Percentiles rank a stretch among this genome's conserved stretches.
Evolutionary conservation across 2,329 filamentous ascomycete species (phyloP).

Genomic region (Shiraia sp.): DNA sequence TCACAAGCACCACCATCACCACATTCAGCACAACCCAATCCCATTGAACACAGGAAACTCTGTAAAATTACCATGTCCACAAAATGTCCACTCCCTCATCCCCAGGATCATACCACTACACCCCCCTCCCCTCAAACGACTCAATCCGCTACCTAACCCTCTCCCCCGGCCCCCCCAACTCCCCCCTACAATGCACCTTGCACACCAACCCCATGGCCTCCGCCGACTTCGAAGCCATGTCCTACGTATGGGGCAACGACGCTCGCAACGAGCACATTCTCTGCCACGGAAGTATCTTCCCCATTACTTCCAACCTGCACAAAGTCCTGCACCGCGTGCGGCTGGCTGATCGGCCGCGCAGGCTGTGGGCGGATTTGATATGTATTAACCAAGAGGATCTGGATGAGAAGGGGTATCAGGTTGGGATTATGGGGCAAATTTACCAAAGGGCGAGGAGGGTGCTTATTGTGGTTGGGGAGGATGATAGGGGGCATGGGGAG

Average conservation of each 20-base stretch:
- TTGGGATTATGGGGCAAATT: constrained; percentile 14
- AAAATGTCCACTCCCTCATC: not conserved
- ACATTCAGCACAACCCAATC: too few species aligned
- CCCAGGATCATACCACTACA: constrained; percentile 2
- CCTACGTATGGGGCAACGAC: constrained; percentile 15
- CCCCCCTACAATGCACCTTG: constrained; percentile 10
- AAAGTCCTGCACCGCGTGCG: constrained; percentile 9
- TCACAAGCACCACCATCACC: too few species aligned
- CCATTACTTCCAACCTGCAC: constrained; percentile 9
- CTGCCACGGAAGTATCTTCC: constrained; percentile 5
- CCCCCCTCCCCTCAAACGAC: constrained; percentile 4
- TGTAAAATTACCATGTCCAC: not conserved
- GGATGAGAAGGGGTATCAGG: constrained; percentile 17
- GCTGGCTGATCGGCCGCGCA: constrained; percentile 3
- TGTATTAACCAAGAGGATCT: constrained; percentile 18
- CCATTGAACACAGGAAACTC: not conserved
- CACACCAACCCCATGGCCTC: constrained; percentile 2
- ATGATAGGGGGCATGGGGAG: constrained; percentile 4
- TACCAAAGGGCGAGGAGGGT: constrained; percentile 12
- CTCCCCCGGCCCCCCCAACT: constrained; percentile 2
- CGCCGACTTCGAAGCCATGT: constrained; percentile 15
- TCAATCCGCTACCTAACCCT: constrained; percentile 6
- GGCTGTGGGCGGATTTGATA: constrained; percentile 18
- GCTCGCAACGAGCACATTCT: constrained; percentile 5
- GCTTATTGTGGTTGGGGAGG: constrained; percentile 10